Evolutionary conservation across 2,329 filamentous ascomycete species (phyloP).

Genomic region (Metarhizium guizhouense): DNA sequence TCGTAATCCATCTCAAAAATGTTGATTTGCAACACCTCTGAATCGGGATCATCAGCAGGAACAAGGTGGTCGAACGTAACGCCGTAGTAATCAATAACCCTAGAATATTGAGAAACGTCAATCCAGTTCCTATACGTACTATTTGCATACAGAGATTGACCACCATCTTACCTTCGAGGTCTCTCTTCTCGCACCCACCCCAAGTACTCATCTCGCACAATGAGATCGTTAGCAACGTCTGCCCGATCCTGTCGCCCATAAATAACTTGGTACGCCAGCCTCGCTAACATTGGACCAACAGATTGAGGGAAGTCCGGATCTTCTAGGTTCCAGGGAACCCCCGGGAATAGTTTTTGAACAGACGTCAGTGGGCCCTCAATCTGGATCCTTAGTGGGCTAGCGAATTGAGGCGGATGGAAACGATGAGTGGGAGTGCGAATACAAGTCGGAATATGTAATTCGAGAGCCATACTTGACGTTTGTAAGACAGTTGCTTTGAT

Average conservation of each 20-base stretch:
- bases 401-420: background rate
- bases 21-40: slow-evolving; percentile 32
- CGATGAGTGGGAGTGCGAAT: background rate
- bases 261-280: background rate
- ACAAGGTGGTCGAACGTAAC: slow-evolving; percentile 33
- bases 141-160: too few relatives aligned
- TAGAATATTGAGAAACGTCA: too few relatives aligned
- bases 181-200: background rate
- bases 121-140: too few relatives aligned
- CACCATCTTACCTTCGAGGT: background rate
- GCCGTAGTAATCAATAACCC: slow-evolving; percentile 16
- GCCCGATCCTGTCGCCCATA: background rate
- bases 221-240: background rate
- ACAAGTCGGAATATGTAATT: background rate
- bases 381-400: background rate
- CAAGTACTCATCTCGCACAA: background rate
- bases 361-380: background rate
- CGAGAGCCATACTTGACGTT: background rate
- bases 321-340: background rate
- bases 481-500: too few relatives aligned
- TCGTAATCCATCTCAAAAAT: slow-evolving; percentile 30
- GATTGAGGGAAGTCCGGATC: background rate
- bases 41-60: slow-evolving; percentile 22
- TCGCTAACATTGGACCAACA: background rate
- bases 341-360: background rate